Conservation (phyloP, 192 early-diverging fungal genomes). For the Coemansia sp. region DNA sequence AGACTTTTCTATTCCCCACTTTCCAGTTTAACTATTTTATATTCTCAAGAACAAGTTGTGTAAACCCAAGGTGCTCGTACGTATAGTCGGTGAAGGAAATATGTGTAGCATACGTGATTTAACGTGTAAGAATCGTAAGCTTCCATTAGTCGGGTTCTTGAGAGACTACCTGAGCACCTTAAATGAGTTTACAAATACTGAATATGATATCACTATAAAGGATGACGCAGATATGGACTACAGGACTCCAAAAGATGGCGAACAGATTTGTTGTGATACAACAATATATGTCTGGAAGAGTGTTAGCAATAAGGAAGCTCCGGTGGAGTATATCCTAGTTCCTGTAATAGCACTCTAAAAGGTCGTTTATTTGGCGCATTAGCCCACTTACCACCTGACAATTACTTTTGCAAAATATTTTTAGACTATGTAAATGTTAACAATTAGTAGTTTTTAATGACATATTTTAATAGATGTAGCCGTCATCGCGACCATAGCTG, state of each 20-base stretch:
- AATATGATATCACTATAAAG: not conserved
- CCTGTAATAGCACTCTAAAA: no score
- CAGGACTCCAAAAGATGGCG: not conserved
- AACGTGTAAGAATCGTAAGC: not conserved
- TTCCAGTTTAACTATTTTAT: not conserved
- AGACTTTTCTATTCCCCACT: not conserved
- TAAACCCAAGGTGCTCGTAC: not conserved
- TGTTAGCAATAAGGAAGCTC: no score
- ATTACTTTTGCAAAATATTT: no score
- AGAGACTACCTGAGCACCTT: no score
- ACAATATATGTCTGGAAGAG: not conserved
- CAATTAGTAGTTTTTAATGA: no score
- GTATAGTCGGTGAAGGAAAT: not conserved
- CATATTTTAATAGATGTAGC: no score
- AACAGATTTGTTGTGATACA: not conserved
- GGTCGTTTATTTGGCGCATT: no score
- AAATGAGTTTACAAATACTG: no score
- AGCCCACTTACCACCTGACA: no score
- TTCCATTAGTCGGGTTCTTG: not conserved
- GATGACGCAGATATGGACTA: not conserved
- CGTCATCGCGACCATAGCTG: no score
- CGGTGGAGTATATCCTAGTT: no score
- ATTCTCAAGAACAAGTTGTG: not conserved
- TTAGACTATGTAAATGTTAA: no score
- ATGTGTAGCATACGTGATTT: not conserved